These are phyloP conservation scores for Tricholoma flavovirens DNA, from an alignment of 768 basidiomycete genomes.

Conservation along the genomic window DNA sequence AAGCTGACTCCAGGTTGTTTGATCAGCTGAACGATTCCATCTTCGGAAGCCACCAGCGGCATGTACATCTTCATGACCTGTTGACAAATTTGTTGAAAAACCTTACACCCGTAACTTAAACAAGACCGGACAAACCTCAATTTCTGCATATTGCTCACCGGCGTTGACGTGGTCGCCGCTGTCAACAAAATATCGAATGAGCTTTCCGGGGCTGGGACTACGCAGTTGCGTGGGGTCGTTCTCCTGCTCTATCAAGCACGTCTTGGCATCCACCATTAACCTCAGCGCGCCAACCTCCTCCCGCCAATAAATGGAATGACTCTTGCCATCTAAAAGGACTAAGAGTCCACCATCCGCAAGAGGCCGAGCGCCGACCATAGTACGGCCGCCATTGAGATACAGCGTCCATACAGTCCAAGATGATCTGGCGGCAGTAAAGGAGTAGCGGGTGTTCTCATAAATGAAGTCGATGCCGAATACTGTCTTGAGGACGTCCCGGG, in stretches of 20 bases:
- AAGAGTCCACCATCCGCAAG: slow-evolving; percentile 94
- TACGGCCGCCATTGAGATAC: slow-evolving; percentile 92
- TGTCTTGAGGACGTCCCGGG: slow-evolving; percentile 90
- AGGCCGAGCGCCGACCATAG: slow-evolving; percentile 86
- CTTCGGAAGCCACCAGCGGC: slow-evolving; percentile 92
- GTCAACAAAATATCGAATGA: slow-evolving; percentile 91
- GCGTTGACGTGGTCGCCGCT: slow-evolving; percentile 97
- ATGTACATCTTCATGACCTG: slow-evolving; percentile 99
- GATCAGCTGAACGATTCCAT: slow-evolving; percentile 90
- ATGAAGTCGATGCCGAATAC: slow-evolving; percentile 97
- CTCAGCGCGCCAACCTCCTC: slow-evolving; percentile 94
- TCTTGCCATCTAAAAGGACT: slow-evolving; percentile 85
- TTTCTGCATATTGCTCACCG: slow-evolving; percentile 96
- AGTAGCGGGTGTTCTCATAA: slow-evolving; percentile 92
- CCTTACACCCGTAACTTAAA: background rate
- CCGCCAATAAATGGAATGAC: slow-evolving; percentile 96
- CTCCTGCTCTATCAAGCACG: slow-evolving; percentile 98
- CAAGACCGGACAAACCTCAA: slow-evolving; percentile 58
- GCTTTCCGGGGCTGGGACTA: slow-evolving; percentile 94
- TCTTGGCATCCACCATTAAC: slow-evolving; percentile 95
- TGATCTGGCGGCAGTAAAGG: slow-evolving; percentile 91
- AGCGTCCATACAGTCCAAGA: slow-evolving; percentile 88
- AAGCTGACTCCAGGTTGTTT: slow-evolving; percentile 98
- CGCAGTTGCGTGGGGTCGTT: slow-evolving; percentile 97
- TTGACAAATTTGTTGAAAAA: slow-evolving; percentile 2